Conservation (phyloP, 2,329 filamentous ascomycete genomes). For the Acarospora socialis region DNA sequence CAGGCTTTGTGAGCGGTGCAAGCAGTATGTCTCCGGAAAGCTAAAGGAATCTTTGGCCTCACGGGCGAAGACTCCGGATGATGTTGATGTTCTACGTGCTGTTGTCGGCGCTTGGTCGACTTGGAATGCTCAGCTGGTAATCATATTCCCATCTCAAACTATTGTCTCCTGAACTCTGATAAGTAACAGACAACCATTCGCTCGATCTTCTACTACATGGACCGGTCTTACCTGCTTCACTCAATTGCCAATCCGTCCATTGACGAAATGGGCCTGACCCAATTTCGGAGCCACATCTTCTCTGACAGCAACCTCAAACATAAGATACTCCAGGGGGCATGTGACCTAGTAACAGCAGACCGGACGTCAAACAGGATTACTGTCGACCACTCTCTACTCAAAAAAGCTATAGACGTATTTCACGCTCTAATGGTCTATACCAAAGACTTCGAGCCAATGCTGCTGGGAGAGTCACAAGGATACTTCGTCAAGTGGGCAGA, state of each 20-base stretch:
- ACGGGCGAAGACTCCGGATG: constrained; percentile 38
- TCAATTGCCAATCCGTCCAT: constrained; percentile 56
- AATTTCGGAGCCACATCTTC: constrained; percentile 55
- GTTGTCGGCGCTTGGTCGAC: constrained; percentile 53
- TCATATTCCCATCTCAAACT: constrained; percentile 17
- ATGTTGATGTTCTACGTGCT: constrained; percentile 49
- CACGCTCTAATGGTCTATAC: constrained; percentile 73
- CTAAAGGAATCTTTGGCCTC: constrained; percentile 47
- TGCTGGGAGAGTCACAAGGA: constrained; percentile 51
- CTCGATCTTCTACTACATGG: constrained; percentile 86
- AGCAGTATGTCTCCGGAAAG: constrained; percentile 42
- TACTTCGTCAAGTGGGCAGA: constrained; percentile 61
- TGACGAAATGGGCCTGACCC: constrained; percentile 62
- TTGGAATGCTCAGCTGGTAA: constrained; percentile 67
- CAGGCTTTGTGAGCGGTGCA: constrained; percentile 51
- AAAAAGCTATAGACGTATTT: constrained; percentile 65
- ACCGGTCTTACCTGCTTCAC: constrained; percentile 73
- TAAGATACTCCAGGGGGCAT: constrained; percentile 54
- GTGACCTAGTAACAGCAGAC: constrained; percentile 60
- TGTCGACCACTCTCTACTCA: constrained; percentile 54
- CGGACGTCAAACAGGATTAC: constrained; percentile 38
- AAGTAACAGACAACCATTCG: constrained; percentile 52
- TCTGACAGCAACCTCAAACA: constrained; percentile 36
- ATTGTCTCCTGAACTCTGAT: constrained; percentile 8
- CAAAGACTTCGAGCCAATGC: constrained; percentile 61